Evolutionary conservation across 768 basidiomycete genomes (phyloP).

Genomic region (Tulasnella sp.): DNA sequence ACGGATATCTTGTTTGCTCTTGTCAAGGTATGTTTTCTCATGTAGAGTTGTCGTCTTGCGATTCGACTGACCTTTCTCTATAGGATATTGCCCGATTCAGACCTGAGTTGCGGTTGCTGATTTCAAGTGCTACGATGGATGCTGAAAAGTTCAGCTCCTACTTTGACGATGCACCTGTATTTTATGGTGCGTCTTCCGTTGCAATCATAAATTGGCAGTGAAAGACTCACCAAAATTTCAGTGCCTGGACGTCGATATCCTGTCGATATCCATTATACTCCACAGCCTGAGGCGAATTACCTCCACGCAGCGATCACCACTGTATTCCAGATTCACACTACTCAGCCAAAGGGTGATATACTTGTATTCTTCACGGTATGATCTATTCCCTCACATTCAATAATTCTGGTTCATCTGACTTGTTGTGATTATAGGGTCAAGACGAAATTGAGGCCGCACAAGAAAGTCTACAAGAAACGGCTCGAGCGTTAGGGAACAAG

Average conservation of each 20-base stretch:
- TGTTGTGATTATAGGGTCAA: constrained; percentile 57
- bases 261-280: constrained; percentile 97
- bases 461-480: constrained; percentile 91
- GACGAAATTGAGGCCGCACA: constrained; percentile 98
- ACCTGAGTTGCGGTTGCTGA: constrained; percentile 83
- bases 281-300: constrained; percentile 98
- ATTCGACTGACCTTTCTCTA: constrained; percentile 23
- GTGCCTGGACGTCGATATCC: constrained; percentile 96
- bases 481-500: constrained; percentile 89
- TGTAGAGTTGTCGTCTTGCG: constrained; percentile 19
- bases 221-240: constrained; percentile 24
- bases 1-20: constrained; percentile 98
- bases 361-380: constrained; percentile 89
- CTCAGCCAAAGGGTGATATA: constrained; percentile 94
- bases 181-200: constrained; percentile 50
- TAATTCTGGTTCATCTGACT: neutral
- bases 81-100: constrained; percentile 95
- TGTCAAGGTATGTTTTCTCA: constrained; percentile 58
- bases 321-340: constrained; percentile 97
- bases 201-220: neutral
- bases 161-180: constrained; percentile 92
- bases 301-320: constrained; percentile 98
- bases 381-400: constrained; percentile 7
- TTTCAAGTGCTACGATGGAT: constrained; percentile 88
- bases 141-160: constrained; percentile 97